Percentiles rank a stretch among this genome's conserved stretches.
Evolutionary conservation across 2,329 filamentous ascomycete genomes (phyloP).

Genomic region (Magnaporthiopsis rhizophila): DNA sequence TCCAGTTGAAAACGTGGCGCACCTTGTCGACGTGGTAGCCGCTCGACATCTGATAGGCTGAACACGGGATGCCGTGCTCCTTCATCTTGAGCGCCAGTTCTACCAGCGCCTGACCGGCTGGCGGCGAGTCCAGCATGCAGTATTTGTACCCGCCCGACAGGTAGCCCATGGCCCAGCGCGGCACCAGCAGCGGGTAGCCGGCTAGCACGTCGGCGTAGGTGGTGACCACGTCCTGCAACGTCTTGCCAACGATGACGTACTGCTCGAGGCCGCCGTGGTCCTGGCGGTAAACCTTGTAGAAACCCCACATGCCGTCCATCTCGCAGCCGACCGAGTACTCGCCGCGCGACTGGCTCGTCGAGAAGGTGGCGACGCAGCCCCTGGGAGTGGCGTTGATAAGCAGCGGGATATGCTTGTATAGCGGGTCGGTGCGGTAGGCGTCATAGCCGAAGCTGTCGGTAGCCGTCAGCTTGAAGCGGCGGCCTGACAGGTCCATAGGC

Average conservation of each 20-base stretch:
- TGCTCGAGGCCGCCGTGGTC: conserved; percentile 65
- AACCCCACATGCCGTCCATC: conserved; percentile 69
- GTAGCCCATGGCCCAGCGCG: conserved; percentile 67
- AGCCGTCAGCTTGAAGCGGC: conserved; percentile 57
- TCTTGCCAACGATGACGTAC: conserved; percentile 60
- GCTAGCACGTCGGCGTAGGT: conserved; percentile 57
- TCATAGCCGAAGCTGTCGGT: conserved; percentile 71
- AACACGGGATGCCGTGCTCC: conserved; percentile 60
- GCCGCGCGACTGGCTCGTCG: conserved; percentile 55
- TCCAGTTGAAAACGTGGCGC: conserved; percentile 66
- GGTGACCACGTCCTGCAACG: conserved; percentile 55
- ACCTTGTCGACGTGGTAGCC: conserved; percentile 69
- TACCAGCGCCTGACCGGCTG: conserved; percentile 50
- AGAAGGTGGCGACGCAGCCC: conserved; percentile 61
- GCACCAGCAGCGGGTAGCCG: conserved; percentile 59
- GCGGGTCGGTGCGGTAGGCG: conserved; percentile 59
- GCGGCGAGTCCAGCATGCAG: conserved; percentile 39
- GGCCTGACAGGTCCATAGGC: conserved; percentile 62
- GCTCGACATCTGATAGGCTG: conserved; percentile 64
- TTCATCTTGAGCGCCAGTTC: conserved; percentile 54
- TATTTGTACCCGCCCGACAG: conserved; percentile 56
- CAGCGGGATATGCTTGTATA: conserved; percentile 70
- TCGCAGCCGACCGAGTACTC: conserved; percentile 61
- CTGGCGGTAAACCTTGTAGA: conserved; percentile 67
- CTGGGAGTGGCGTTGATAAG: conserved; percentile 59